These are phyloP conservation scores for Asparagopsis taxiformis DNA, from an alignment of 31 red algal genomes.

Conservation along the genomic window DNA sequence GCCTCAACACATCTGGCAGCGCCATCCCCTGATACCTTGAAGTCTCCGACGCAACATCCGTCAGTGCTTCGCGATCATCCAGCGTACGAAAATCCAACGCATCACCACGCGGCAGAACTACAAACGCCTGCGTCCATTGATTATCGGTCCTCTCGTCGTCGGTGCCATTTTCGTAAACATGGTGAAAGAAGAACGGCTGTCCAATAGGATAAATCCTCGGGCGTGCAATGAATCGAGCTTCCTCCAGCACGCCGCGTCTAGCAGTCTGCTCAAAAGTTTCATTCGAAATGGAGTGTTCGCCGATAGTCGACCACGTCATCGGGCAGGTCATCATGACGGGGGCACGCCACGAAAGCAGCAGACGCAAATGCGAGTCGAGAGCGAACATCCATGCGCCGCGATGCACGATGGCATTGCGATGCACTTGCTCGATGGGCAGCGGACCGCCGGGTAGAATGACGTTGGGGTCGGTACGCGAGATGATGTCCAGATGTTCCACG, in stretches of 20 bases:
- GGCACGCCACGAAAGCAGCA: constrained; percentile 54
- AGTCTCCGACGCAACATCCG: constrained; percentile 26
- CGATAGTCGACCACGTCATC: constrained; percentile 55
- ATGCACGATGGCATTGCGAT: constrained; percentile 36
- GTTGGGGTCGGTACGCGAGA: constrained; percentile 30
- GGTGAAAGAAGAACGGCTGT: constrained; percentile 30
- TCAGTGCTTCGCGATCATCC: constrained; percentile 27
- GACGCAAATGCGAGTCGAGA: constrained; percentile 42
- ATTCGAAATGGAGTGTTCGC: constrained; percentile 44
- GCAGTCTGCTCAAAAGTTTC: constrained; percentile 56
- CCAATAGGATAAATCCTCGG: constrained; percentile 49
- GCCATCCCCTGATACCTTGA: constrained; percentile 50
- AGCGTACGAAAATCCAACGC: constrained; percentile 55
- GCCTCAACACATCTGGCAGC: constrained; percentile 41
- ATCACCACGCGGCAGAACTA: constrained; percentile 37
- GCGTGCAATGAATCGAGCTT: constrained; percentile 46
- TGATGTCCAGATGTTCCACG: constrained; percentile 34
- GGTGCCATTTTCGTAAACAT: constrained; percentile 46
- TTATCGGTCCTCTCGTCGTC: constrained; percentile 40
- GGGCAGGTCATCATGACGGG: constrained; percentile 39
- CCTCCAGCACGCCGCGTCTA: constrained; percentile 33
- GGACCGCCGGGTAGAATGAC: constrained; percentile 34
- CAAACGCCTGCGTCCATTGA: constrained; percentile 65
- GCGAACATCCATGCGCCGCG: constrained; percentile 55
- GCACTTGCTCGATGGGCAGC: constrained; percentile 39